phyloP scores from a whole-genome alignment of 164 flowering plant genomes.

The Houttuynia cordata region DNA sequence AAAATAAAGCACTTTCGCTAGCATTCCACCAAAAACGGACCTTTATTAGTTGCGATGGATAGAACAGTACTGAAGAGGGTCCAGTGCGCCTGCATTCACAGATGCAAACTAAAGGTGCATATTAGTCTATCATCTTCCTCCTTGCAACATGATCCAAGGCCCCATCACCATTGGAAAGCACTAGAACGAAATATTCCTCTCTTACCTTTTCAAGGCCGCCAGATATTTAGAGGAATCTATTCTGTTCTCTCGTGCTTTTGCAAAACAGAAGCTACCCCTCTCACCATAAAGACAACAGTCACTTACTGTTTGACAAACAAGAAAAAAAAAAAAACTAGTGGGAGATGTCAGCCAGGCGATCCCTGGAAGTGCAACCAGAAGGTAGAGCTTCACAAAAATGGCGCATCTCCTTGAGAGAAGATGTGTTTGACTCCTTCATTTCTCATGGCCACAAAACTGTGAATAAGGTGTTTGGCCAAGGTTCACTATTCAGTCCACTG shows the following conservation, averaged over 20 bases:
- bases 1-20: too few relatives aligned
- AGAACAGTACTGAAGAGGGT: too few relatives aligned
- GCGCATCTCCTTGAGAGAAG: constrained; percentile 53
- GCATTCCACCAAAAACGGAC: too few relatives aligned
- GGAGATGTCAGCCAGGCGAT: constrained; percentile 29
- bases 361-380: constrained; percentile 45
- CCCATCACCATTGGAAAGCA: constrained; percentile 8
- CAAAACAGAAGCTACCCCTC: constrained; percentile 10
- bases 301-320: constrained; percentile 15
- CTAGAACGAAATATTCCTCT: constrained; percentile 9
- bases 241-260: too few relatives aligned
- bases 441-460: constrained; percentile 23
- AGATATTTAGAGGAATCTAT: constrained; percentile 29
- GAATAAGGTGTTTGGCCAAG: constrained; percentile 45
- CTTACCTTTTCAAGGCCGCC: constrained; percentile 24
- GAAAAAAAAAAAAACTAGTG: constrained; percentile 1
- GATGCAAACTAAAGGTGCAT: too few relatives aligned
- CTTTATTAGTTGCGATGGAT: too few relatives aligned
- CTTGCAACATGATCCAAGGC: neutral
- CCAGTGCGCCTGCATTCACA: too few relatives aligned
- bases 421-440: constrained; percentile 36
- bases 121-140: neutral
- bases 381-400: constrained; percentile 60
- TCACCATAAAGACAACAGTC: constrained; percentile 13
- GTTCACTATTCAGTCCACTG: constrained; percentile 73